These are phyloP conservation scores for Haplosporangium gracile DNA, from an alignment of 192 early-diverging fungal species.

Conservation along the genomic window DNA sequence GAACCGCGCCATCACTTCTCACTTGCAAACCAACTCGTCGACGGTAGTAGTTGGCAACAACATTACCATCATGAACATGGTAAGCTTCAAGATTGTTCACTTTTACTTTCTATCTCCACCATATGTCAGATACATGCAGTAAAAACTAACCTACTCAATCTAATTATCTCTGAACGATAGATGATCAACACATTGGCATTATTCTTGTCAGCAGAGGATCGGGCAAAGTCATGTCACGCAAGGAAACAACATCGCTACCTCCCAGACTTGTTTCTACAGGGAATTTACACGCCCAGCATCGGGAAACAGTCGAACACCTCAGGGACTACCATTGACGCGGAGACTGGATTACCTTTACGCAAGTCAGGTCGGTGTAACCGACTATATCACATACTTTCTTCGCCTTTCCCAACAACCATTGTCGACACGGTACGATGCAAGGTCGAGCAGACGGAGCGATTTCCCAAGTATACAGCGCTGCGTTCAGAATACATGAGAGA, in stretches of 20 bases:
- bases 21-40: slow-evolving; percentile 64
- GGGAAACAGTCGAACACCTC: slow-evolving; percentile 29
- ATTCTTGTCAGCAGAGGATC: slow-evolving; percentile 61
- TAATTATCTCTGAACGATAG: slow-evolving; percentile 13
- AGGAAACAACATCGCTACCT: slow-evolving; percentile 65
- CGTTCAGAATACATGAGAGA: slow-evolving; percentile 52
- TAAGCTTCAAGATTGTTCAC: slow-evolving; percentile 13
- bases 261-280: slow-evolving; percentile 64
- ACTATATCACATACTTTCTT: slow-evolving; percentile 59
- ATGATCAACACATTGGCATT: slow-evolving; percentile 67
- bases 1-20: slow-evolving; percentile 63
- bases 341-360: slow-evolving; percentile 32
- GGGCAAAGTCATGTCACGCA: slow-evolving; percentile 65
- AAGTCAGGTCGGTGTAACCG: slow-evolving; percentile 44
- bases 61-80: slow-evolving; percentile 68
- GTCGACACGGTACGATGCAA: slow-evolving; percentile 58
- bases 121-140: too few relatives aligned
- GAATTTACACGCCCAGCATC: slow-evolving; percentile 58
- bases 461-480: slow-evolving; percentile 32
- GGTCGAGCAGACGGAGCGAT: slow-evolving; percentile 62
- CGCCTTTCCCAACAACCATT: slow-evolving; percentile 63
- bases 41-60: slow-evolving; percentile 64
- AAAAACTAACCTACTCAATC: too few relatives aligned
- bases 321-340: slow-evolving; percentile 22
- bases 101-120: too few relatives aligned